Percentiles rank a stretch among this genome's conserved stretches.
Conservation (phyloP, 495 filamentous ascomycete species). For the Daldinia loculata region DNA sequence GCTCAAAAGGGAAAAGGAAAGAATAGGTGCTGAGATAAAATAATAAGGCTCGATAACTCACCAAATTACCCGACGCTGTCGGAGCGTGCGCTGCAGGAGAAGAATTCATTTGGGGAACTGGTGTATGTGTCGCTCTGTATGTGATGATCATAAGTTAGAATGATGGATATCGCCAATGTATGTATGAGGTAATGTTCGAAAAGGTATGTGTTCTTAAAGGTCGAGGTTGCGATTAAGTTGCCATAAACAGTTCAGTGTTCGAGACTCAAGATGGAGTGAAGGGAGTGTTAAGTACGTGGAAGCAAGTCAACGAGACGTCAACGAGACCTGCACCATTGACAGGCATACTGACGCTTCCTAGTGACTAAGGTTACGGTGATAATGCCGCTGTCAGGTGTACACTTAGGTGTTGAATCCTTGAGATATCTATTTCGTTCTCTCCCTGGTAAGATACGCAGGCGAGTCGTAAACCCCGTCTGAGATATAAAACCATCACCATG, state of each 20-base stretch:
- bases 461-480: neutral
- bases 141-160: conserved; percentile 15
- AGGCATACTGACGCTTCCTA: neutral
- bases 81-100: conserved; percentile 48
- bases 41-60: conserved; percentile 25
- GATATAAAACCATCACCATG: neutral
- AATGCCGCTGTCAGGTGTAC: conserved; percentile 8
- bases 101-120: conserved; percentile 29
- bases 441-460: neutral
- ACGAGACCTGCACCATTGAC: neutral
- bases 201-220: neutral
- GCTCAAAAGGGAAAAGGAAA: conserved; percentile 2
- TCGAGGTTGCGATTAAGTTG: conserved; percentile 6
- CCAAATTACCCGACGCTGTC: conserved; percentile 44
- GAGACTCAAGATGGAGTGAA: neutral
- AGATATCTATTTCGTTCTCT: neutral
- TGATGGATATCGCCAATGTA: neutral
- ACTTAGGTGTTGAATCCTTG: neutral
- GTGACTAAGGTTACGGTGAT: conserved; percentile 7
- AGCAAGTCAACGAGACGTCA: neutral
- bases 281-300: neutral
- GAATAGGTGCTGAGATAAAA: neutral
- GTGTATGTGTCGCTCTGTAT: conserved; percentile 27
- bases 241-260: neutral
- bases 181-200: neutral